Conservation (phyloP, 208 protist species). For the Crithidia fasciculata region DNA sequence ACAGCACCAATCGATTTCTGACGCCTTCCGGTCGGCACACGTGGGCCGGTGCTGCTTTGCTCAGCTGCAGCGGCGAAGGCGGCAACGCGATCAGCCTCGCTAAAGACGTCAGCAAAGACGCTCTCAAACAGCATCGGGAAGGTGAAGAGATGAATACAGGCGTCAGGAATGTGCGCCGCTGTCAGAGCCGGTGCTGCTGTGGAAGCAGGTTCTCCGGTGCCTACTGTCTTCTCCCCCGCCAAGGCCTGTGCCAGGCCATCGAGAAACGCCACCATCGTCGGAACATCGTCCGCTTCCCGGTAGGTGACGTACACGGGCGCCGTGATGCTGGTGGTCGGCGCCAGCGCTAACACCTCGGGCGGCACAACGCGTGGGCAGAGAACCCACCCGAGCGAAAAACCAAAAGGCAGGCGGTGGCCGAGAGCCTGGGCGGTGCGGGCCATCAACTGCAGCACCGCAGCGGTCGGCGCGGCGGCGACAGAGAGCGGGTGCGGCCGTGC, state of each 20-base stretch:
- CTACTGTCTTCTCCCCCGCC: neutral
- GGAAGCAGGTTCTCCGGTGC: neutral
- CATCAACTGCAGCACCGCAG: constrained; percentile 10
- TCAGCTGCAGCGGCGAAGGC: neutral
- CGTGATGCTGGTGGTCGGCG: neutral
- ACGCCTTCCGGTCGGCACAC: neutral
- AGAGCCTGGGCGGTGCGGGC: constrained; percentile 9
- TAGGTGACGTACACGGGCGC: constrained; percentile 12
- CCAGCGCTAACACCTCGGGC: neutral
- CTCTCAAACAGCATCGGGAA: constrained; percentile 33
- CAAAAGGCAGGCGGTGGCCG: constrained; percentile 14
- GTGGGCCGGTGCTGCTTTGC: too few relatives aligned
- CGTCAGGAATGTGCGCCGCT: neutral
- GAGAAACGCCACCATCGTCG: constrained; percentile 25
- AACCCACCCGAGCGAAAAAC: constrained; percentile 53
- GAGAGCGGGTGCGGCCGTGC: constrained; percentile 1
- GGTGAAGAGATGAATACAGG: constrained; percentile 20
- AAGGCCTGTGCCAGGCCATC: constrained; percentile 14
- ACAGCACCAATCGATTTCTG: neutral
- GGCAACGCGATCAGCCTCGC: neutral
- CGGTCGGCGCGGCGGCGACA: constrained; percentile 6
- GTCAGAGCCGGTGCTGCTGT: neutral
- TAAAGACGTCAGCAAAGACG: constrained; percentile 25
- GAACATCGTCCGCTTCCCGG: constrained; percentile 12
- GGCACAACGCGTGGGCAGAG: constrained; percentile 12